Evolutionary conservation across 441 rosid species (phyloP), one percentile per base, ranked within the genome.

Genomic region (Euphorbia celastroides): DNA sequence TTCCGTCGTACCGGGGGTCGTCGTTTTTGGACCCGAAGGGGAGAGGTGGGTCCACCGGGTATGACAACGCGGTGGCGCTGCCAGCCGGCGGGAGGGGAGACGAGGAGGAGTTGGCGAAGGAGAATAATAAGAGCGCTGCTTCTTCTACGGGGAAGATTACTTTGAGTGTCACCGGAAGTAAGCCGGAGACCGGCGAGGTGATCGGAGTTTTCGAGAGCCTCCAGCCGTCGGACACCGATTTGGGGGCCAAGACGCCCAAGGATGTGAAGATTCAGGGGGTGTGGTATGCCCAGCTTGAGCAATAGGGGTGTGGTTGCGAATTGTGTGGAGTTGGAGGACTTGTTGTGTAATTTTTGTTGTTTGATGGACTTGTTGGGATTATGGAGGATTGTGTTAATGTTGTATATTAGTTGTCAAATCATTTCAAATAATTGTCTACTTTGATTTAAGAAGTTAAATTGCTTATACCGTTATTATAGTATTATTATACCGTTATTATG

Each of bases 51-150:
- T 92, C 97, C 3, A 82, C 87, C 2, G 91, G 97, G 9, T 92
- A 92, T 28, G 96, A 92, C 28, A 92, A 78, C 58, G 96, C 93
- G 0, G 83, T 92, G 52, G 94, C 98, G 2, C 73, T 92, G 80
- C 94, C 98, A 0, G 98, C 96, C 0, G 98, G 96, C 31, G 98
- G 98, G 12, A 84, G 98, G 68, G 98, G 94, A 60, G 96, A 92
- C 1, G 94, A 92, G 69, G 94, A 89, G 70, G 94, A 89, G 25
- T 82, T 86, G 6, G 46, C 65, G 12, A 87, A 92, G 81, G 94
- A 89, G 85, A 92, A 92, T 64, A 79, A 57, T 65, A 92, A 89
- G 84, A 83, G 77, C 61, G 14, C 74, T 9, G 62, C 89, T 1
- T 79, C 96, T 3, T 92, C 96, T 2, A 64, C 66, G 1, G 96